These are phyloP conservation scores for Gonapodya sp. DNA, from an alignment of 192 early-diverging fungal genomes.

Conservation along the genomic window DNA sequence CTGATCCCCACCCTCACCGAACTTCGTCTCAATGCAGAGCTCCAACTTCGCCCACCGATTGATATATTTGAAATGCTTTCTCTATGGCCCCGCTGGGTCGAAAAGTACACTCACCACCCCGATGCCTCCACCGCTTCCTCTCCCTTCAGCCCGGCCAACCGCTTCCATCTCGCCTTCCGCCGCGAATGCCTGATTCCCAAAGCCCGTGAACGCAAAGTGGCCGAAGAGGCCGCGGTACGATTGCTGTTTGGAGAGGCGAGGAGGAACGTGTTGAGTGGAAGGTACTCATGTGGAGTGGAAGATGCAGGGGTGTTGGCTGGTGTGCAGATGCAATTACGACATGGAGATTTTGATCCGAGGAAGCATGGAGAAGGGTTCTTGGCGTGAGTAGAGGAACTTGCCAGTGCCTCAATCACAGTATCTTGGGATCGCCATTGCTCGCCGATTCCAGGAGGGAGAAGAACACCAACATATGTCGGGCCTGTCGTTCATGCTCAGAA, in stretches of 20 bases:
- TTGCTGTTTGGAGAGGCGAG: constrained; percentile 50
- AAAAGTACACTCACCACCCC: constrained; percentile 48
- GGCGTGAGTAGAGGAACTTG: constrained; percentile 15
- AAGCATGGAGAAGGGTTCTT: constrained; percentile 33
- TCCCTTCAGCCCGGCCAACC: constrained; percentile 39
- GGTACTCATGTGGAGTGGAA: constrained; percentile 36
- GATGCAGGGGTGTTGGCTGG: constrained; percentile 34
- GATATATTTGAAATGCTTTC: constrained; percentile 37
- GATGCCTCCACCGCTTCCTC: constrained; percentile 35
- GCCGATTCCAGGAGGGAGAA: too few species aligned
- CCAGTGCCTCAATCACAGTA: constrained; percentile 9
- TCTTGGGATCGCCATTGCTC: too few species aligned
- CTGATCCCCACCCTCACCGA: too few species aligned
- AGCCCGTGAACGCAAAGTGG: constrained; percentile 17
- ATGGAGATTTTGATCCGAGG: constrained; percentile 31
- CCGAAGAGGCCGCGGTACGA: constrained; percentile 27
- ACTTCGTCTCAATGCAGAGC: constrained; percentile 29
- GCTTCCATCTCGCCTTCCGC: constrained; percentile 32
- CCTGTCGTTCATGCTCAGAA: too few species aligned
- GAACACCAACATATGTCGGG: too few species aligned
- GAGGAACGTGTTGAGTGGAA: constrained; percentile 35
- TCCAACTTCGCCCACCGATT: constrained; percentile 37
- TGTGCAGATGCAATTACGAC: constrained; percentile 30
- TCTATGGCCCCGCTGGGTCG: constrained; percentile 22
- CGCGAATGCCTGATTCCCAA: constrained; percentile 35